A percentile compares a stretch with the other conserved stretches of the same genome.
These are phyloP conservation scores for Boletus coccyginus DNA, from an alignment of 768 basidiomycete species.

Conservation along the genomic window DNA sequence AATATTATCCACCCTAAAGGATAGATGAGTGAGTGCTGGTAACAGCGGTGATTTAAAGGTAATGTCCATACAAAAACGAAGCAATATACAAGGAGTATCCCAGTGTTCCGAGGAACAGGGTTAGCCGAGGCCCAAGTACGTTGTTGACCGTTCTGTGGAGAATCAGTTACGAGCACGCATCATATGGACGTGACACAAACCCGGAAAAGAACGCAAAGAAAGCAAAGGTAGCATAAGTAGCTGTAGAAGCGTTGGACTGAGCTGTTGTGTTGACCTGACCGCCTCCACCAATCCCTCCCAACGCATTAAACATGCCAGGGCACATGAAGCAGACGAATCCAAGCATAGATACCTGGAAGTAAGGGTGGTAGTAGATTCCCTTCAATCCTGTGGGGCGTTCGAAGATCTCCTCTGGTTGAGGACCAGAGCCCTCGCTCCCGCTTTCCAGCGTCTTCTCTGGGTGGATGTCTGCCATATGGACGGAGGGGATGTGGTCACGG, in stretches of 20 bases:
- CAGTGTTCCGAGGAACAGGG: constrained; percentile 67
- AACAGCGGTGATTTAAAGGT: neutral
- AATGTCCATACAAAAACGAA: constrained; percentile 59
- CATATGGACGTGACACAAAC: constrained; percentile 35
- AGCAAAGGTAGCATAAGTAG: constrained; percentile 65
- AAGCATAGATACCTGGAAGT: constrained; percentile 47
- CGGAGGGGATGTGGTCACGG: neutral
- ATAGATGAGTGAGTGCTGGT: neutral
- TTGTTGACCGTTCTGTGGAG: constrained; percentile 69
- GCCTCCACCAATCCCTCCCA: constrained; percentile 77
- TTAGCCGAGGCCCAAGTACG: constrained; percentile 69
- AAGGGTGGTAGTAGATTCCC: constrained; percentile 57
- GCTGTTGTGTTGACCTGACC: constrained; percentile 68
- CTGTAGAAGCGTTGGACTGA: constrained; percentile 66
- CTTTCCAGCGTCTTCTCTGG: constrained; percentile 23
- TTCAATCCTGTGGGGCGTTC: constrained; percentile 50
- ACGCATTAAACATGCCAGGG: constrained; percentile 73
- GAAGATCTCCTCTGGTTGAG: constrained; percentile 32
- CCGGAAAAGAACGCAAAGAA: constrained; percentile 67
- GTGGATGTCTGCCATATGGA: constrained; percentile 15
- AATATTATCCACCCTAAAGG: constrained; percentile 62
- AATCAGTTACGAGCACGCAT: neutral
- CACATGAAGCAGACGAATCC: constrained; percentile 66
- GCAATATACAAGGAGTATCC: constrained; percentile 79
- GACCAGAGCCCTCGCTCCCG: constrained; percentile 30